phyloP scores from a whole-genome alignment of 2,329 filamentous ascomycete genomes.

The Stemphylium vesicarium region DNA sequence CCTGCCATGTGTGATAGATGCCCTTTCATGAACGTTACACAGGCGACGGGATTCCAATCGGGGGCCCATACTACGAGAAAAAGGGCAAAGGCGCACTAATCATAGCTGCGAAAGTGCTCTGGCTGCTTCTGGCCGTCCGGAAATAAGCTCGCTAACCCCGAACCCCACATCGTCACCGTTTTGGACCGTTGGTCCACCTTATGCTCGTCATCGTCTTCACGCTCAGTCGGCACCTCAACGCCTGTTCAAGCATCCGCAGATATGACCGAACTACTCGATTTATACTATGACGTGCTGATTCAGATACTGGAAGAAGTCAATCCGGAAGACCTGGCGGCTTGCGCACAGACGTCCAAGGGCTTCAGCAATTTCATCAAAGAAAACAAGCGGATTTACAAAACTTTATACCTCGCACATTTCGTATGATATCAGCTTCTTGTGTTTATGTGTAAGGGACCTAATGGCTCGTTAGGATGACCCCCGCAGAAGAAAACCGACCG shows the following conservation, averaged over 20 bases:
- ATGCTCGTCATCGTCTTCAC: not conserved
- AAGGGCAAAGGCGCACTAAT: not conserved
- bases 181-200: not conserved
- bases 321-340: conserved; percentile 40
- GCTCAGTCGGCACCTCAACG: not conserved
- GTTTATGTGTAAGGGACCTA: conserved; percentile 6
- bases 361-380: conserved; percentile 63
- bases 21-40: not conserved
- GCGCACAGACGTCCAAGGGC: conserved; percentile 36
- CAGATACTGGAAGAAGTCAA: conserved; percentile 43
- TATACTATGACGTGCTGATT: conserved; percentile 47
- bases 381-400: conserved; percentile 66
- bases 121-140: not conserved
- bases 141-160: conserved; percentile 3
- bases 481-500: conserved; percentile 27
- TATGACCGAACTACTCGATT: conserved; percentile 42
- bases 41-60: not conserved
- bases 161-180: conserved; percentile 13
- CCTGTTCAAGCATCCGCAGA: not conserved
- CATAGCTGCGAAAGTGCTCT: not conserved
- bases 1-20: not conserved
- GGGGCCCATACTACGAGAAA: not conserved
- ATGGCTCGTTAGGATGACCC: conserved; percentile 49
- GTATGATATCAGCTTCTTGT: conserved; percentile 49
- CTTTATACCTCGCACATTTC: conserved; percentile 65